A percentile compares a stretch with the other conserved stretches of the same genome.
These are phyloP conservation scores for Typha latifolia DNA, from an alignment of 176 grass and related monocot genomes.

Conservation along the genomic window DNA sequence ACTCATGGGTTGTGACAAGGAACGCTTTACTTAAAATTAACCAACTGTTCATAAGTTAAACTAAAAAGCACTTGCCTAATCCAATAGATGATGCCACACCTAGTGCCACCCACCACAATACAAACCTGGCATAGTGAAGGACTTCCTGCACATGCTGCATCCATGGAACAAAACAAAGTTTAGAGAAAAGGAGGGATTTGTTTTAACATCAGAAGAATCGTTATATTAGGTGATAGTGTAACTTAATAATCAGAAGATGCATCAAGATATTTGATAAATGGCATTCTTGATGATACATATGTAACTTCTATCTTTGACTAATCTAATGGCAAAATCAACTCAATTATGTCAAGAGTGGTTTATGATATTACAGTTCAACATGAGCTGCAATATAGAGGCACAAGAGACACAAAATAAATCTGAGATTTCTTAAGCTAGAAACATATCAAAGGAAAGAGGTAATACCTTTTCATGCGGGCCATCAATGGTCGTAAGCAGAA, in stretches of 20 bases:
- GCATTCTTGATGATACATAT: not conserved
- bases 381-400: not conserved
- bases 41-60: not conserved
- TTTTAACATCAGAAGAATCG: not conserved
- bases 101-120: conserved; percentile 79
- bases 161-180: conserved; percentile 19
- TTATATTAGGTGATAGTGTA: too few species aligned
- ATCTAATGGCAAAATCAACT: not conserved
- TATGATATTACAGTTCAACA: not conserved
- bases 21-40: not conserved
- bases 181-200: conserved; percentile 15
- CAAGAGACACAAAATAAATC: not conserved
- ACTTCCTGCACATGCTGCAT: conserved; percentile 75
- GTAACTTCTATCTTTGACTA: not conserved
- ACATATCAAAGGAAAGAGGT: conserved; percentile 10
- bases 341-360: not conserved
- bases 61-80: conserved; percentile 50
- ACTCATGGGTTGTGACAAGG: not conserved
- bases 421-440: not conserved
- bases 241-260: too few species aligned
- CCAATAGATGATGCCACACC: conserved; percentile 94
- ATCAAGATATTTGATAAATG: not conserved
- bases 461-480: conserved; percentile 64
- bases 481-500: conserved; percentile 41
- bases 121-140: conserved; percentile 58